phyloP scores from a whole-genome alignment of 257 asterid genomes.

The Lycium barbarum region DNA sequence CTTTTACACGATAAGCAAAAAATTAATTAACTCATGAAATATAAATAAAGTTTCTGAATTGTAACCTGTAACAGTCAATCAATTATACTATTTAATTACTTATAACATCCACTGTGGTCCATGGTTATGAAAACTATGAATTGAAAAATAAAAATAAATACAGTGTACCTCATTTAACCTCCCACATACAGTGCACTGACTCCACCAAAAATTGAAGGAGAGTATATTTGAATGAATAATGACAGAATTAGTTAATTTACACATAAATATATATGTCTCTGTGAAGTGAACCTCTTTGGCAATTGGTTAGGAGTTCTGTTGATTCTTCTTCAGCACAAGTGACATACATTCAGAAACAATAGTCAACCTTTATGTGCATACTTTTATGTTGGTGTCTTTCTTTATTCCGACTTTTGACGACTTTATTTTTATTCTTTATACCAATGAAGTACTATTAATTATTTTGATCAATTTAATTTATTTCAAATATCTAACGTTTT shows the following conservation, averaged over 20 bases:
- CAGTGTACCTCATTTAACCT: no score
- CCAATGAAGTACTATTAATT: no score
- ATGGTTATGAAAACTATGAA: slow-evolving; percentile 2
- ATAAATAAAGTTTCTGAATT: no score
- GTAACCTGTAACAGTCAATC: no score
- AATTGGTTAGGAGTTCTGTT: background rate
- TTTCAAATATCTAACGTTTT: no score
- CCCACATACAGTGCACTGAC: no score
- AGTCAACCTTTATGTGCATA: slow-evolving; percentile 17
- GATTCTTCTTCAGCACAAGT: slow-evolving; percentile 16
- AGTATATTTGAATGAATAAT: background rate
- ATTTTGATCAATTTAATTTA: no score
- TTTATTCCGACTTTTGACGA: no score
- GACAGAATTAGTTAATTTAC: background rate
- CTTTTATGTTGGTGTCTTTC: background rate
- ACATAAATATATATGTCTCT: background rate
- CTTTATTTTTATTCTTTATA: no score
- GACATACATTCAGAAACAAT: background rate
- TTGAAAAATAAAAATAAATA: background rate
- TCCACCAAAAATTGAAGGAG: background rate
- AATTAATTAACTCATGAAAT: no score
- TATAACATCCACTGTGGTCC: background rate
- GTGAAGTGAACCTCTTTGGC: background rate
- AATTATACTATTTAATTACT: background rate
- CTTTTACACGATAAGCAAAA: no score